Base-by-base conservation (phyloP, 306 rosid species). In the Pachyrhizus erosus region DNA sequence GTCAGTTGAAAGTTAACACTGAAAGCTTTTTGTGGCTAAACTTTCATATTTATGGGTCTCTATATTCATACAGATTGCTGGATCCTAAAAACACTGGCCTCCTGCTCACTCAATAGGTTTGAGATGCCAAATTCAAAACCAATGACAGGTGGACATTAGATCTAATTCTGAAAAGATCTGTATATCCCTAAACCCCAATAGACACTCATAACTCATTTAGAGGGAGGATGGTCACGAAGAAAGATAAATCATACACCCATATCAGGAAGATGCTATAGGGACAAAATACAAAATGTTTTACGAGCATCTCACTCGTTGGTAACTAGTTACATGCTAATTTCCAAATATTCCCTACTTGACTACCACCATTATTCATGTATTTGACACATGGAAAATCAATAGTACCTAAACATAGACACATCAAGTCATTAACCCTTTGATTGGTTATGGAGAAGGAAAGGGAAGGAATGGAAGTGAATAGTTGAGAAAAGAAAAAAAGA, bases 321-420 rank as follows among this genome's bases (percentile, higher is more conserved):
- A 26, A 60, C 67, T 60, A 60, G 18, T 26, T 60, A 26, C n/a
- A 2, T 24, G 18, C 39, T 13, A 24, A 11, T 24, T 60, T 60
- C 37, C 67, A 60, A 60, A 60, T 10, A 24, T 60, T 60, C 15
- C 11, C 27, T 15, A 62, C 21, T 27, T 13, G 20, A 3, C 37
- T 2, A 64, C 14, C 70, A 66, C 42, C 42, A 57, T 33, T 57
- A 57, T 33, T 57, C 58, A 24, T 27, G 55, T 42, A 67, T 29
- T 54, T 82, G 24, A 73, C 77, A 57, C 66, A 31, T 45, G 23
- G 42, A 76, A 52, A 46, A 31, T 40, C 76, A 67, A 23, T 10
- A 58, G 9, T 29, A 68, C 52, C 58, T 23, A 21, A 68, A 68
- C 77, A 33, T 23, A 70, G 37, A 13, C 17, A 60, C 18, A 1